Evolutionary conservation across 768 basidiomycete genomes (phyloP), one percentile per base, ranked within the genome.

Genomic region (Phylloporus sp.): DNA sequence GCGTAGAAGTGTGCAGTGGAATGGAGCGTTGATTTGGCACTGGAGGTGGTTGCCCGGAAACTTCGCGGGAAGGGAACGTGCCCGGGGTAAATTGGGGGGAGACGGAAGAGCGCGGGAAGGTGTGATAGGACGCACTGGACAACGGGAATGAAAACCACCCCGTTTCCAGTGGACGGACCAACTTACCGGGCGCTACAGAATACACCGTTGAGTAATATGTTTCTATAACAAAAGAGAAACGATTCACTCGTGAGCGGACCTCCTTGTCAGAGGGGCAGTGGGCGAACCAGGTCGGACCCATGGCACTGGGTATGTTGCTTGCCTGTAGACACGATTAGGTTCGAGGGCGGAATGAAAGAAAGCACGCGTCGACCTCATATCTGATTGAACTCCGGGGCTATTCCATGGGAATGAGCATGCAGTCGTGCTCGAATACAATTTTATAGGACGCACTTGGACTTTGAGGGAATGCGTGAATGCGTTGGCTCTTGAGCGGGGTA

Each of bases 121-220:
- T 67, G 35, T 69, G 50, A 52, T 66, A 59, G 36, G 68, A 49
- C 27, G 53, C 2, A 15, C 63, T 68, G 50, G 38, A 40, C 38
- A 42, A 20, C 35, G 36, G 53, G 51, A 43, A 49, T 58, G 47
- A 66, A 58, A 45, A 47, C 24, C 15, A 27, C 38, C 47, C 47
- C 47, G 47, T 22, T 39, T 34, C 47, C 49, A 44, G 49, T 38
- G 44, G 26, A 56, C 28, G n/a, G 32, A 41, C 36, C 47, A 45
- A 62, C 67, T 68, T 59, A 68, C 67, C 54, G 44, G 41, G 56
- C 38, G 38, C 66, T 67, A 35, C 7, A n/a, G 40, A 28, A 48
- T 28, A 44, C 20, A 24, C 20, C 11, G 35, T 41, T 54, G n/a
- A 58, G 60, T 28, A 45, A 45, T 23, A 20, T 18, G 15, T 4